These are phyloP conservation scores for Madurella mycetomatis DNA, from an alignment of 2,329 filamentous ascomycete genomes.

Conservation along the genomic window DNA sequence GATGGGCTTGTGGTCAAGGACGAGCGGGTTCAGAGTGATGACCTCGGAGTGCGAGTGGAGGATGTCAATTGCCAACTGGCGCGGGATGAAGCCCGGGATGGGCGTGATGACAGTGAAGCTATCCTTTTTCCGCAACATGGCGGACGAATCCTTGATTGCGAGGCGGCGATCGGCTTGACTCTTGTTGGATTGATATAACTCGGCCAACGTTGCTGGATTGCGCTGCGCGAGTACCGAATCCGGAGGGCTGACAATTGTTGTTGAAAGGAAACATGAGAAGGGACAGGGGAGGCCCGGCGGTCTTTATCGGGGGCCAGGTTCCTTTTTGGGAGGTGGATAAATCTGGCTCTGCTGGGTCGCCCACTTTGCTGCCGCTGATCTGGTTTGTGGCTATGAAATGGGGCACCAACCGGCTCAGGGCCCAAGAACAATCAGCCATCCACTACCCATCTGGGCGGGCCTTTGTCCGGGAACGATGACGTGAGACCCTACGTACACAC, in stretches of 20 bases:
- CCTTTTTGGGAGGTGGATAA: neutral
- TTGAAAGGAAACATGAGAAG: neutral
- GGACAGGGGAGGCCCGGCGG: neutral
- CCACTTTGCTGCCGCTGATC: neutral
- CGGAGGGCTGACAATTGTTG: neutral
- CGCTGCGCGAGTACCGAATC: neutral
- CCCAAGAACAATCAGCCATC: constrained; percentile 2
- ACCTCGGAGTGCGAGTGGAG: constrained; percentile 67
- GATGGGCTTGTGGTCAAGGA: constrained; percentile 59
- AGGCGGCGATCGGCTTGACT: neutral
- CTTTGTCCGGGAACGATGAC: constrained; percentile 19
- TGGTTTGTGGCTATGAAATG: neutral
- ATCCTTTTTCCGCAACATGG: constrained; percentile 59
- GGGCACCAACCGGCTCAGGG: neutral
- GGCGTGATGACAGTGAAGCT: constrained; percentile 65
- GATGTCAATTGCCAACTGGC: constrained; percentile 67
- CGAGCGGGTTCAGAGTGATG: constrained; percentile 66
- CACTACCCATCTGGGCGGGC: neutral
- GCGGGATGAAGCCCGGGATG: constrained; percentile 65
- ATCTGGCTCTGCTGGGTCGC: neutral
- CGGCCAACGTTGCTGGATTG: neutral
- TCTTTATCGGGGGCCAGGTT: neutral
- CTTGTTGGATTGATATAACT: neutral
- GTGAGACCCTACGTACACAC: constrained; percentile 14
- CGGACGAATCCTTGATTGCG: neutral